Evolutionary conservation across 2,329 filamentous ascomycete species (phyloP).

Genomic region (Leptographium radiaticola): DNA sequence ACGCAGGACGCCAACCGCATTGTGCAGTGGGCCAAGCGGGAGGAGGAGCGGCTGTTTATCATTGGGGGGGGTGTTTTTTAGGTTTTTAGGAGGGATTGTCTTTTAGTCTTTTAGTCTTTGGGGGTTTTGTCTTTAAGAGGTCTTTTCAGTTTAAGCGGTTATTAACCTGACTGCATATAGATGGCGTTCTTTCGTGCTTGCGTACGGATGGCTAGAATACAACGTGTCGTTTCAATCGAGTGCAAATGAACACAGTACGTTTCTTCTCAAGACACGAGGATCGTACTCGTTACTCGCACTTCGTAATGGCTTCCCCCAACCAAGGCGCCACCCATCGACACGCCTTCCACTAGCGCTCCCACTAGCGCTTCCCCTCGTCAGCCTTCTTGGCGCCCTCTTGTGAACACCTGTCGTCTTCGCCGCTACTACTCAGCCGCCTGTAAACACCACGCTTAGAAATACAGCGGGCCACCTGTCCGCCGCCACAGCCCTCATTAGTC

Average conservation of each 20-base stretch:
- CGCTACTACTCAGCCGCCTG: neutral
- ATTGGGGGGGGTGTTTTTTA: slow-evolving; percentile 87
- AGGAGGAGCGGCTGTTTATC: slow-evolving; percentile 91
- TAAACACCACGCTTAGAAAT: slow-evolving; percentile 6
- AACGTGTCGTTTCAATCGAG: too few relatives aligned
- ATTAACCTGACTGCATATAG: too few relatives aligned
- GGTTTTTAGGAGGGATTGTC: neutral
- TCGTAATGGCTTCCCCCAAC: too few relatives aligned
- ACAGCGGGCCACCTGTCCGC: neutral
- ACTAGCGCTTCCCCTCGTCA: slow-evolving; percentile 5
- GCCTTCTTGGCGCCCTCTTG: slow-evolving; percentile 1
- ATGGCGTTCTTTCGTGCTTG: too few relatives aligned
- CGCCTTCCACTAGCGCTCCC: neutral
- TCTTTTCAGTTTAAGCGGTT: too few relatives aligned
- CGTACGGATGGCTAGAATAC: too few relatives aligned
- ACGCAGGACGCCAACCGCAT: slow-evolving; percentile 81
- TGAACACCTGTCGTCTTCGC: slow-evolving; percentile 13
- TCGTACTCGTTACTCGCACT: too few relatives aligned
- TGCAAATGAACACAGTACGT: too few relatives aligned
- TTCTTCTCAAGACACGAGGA: too few relatives aligned
- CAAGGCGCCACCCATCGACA: neutral
- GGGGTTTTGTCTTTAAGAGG: too few relatives aligned
- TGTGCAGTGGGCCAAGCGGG: slow-evolving; percentile 78
- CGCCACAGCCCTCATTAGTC: neutral
- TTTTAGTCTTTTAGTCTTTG: too few relatives aligned